Evolutionary conservation across 306 rosid species (phyloP).

Genomic region (Medicago arabica): DNA sequence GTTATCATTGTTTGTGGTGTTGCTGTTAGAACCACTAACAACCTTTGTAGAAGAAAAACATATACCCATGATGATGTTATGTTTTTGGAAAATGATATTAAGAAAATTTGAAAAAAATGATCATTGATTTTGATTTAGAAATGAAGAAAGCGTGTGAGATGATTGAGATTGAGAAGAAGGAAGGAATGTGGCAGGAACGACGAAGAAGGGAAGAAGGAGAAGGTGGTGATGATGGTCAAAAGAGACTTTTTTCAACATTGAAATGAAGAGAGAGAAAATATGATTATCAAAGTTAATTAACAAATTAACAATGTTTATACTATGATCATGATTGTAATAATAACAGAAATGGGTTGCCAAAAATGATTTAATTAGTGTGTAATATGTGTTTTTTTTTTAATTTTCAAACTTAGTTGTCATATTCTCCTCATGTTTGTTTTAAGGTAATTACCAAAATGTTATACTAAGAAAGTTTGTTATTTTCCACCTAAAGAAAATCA

Average conservation of each 20-base stretch:
- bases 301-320: neutral
- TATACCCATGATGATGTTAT: constrained; percentile 54
- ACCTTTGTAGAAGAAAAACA: constrained; percentile 67
- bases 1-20: constrained; percentile 38
- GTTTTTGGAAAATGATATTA: neutral
- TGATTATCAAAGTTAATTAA: neutral
- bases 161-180: constrained; percentile 29
- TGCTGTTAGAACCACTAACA: constrained; percentile 66
- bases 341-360: constrained; percentile 7
- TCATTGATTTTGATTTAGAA: neutral
- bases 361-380: neutral
- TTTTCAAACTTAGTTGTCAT: constrained; percentile 10
- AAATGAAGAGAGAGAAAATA: neutral
- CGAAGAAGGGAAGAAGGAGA: constrained; percentile 75
- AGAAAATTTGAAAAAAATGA: neutral
- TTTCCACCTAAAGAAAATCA: neutral
- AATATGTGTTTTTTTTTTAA: neutral
- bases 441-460: too few relatives aligned
- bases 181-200: constrained; percentile 66
- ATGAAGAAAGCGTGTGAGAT: too few relatives aligned
- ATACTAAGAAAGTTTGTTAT: neutral
- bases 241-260: constrained; percentile 46
- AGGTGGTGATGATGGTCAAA: constrained; percentile 69
- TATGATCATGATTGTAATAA: neutral
- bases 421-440: neutral